Evolutionary conservation across 257 asterid species (phyloP).

Genomic region (Scutellaria minor): DNA sequence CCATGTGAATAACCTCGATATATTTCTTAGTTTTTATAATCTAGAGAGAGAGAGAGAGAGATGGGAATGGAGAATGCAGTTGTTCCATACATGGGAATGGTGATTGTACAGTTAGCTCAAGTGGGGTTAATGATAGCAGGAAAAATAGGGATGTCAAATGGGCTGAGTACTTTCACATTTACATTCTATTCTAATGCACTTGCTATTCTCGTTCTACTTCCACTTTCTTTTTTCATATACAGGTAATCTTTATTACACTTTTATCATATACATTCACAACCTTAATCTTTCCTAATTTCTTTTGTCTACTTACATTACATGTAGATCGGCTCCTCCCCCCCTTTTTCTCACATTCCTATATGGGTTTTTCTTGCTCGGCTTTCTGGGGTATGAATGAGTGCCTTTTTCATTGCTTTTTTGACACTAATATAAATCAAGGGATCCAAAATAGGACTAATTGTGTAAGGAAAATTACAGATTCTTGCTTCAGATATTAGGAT

Average conservation of each 20-base stretch:
- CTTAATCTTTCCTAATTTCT: background rate
- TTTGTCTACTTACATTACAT: background rate
- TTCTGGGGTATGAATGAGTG: constrained; percentile 55
- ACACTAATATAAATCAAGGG: background rate
- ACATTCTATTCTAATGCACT: constrained; percentile 54
- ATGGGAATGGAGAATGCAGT: constrained; percentile 37
- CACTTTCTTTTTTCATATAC: constrained; percentile 42
- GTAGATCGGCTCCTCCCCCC: constrained; percentile 60
- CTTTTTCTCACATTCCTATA: constrained; percentile 46
- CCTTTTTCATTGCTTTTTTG: background rate
- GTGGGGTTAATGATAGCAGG: constrained; percentile 53
- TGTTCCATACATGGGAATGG: constrained; percentile 60
- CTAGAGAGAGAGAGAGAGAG: background rate
- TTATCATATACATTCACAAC: background rate
- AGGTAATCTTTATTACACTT: constrained; percentile 35
- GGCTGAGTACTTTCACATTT: constrained; percentile 59
- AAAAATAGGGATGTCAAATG: constrained; percentile 57
- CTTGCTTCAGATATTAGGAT: constrained; percentile 61
- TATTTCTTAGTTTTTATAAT: no score
- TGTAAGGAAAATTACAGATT: constrained; percentile 38
- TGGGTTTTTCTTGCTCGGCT: constrained; percentile 66
- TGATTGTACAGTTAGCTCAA: constrained; percentile 61
- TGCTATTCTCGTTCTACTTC: constrained; percentile 55
- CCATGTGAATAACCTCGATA: constrained; percentile 44
- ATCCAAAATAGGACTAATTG: background rate